A percentile compares a stretch with the other conserved stretches of the same genome.
Conservation (phyloP, 352 stramenopile genomes). For the Globisporangium megalacanthum region DNA sequence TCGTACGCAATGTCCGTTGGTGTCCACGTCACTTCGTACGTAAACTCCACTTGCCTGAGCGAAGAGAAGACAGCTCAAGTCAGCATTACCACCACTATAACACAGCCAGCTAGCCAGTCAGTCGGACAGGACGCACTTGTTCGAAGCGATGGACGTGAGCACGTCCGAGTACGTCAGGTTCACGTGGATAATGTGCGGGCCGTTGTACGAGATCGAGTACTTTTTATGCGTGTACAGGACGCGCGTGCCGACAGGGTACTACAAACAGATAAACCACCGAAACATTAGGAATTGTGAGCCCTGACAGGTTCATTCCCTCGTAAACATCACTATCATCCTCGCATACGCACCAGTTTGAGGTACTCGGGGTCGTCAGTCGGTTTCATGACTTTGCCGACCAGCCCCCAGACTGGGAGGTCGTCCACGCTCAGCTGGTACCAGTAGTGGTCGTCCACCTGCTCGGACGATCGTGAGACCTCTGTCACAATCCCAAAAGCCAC, state of each 20-base stretch:
- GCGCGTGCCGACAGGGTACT: constrained; percentile 70
- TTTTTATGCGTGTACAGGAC: constrained; percentile 97
- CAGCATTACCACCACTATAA: background rate
- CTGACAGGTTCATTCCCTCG: too few relatives aligned
- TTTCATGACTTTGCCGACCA: constrained; percentile 96
- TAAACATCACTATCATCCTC: background rate
- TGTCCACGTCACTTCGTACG: constrained; percentile 92
- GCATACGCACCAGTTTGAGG: constrained; percentile 52
- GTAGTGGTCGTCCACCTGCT: constrained; percentile 93
- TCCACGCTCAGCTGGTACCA: constrained; percentile 99
- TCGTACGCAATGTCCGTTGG: constrained; percentile 92
- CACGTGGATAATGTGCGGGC: constrained; percentile 96
- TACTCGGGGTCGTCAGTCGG: constrained; percentile 77
- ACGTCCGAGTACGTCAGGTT: constrained; percentile 95
- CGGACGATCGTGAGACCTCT: background rate
- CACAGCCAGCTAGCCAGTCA: background rate
- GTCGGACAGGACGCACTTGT: constrained; percentile 38
- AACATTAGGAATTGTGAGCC: too few relatives aligned
- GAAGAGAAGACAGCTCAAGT: background rate
- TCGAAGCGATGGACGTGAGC: constrained; percentile 76
- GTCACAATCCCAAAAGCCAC: background rate
- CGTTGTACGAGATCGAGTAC: constrained; percentile 96
- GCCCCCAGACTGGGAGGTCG: constrained; percentile 97
- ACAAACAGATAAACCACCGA: background rate
- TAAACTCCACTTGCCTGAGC: constrained; percentile 87